phyloP scores from a whole-genome alignment of 441 rosid species.

The Populus hybrid region DNA sequence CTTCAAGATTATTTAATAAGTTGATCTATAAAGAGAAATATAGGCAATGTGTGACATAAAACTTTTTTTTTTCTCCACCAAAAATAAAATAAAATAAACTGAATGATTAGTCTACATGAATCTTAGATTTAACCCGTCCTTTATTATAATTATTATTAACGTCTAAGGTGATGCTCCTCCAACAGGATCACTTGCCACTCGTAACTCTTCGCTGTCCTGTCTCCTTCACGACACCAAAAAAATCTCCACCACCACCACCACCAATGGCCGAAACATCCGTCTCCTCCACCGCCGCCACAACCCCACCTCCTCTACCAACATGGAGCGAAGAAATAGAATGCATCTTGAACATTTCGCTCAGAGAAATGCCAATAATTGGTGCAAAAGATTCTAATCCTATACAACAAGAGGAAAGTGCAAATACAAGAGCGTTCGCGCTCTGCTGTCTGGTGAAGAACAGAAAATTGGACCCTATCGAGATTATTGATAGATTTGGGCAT shows the following conservation, averaged over 20 bases:
- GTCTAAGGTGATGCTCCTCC: conserved; percentile 33
- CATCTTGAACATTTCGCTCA: conserved; percentile 51
- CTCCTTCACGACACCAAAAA: too few relatives aligned
- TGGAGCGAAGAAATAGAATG: conserved; percentile 55
- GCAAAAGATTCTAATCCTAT: background rate
- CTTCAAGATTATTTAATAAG: too few relatives aligned
- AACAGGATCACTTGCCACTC: too few relatives aligned
- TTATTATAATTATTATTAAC: too few relatives aligned
- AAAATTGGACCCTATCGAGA: conserved; percentile 50
- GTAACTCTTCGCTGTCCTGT: too few relatives aligned
- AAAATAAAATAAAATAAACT: too few relatives aligned
- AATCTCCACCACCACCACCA: background rate
- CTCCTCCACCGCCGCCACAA: background rate
- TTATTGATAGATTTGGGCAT: conserved; percentile 81
- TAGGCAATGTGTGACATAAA: too few relatives aligned
- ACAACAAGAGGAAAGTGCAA: conserved; percentile 4
- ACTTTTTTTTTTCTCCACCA: too few relatives aligned
- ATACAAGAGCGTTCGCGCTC: conserved; percentile 36
- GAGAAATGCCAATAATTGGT: conserved; percentile 54
- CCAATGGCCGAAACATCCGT: conserved; percentile 38
- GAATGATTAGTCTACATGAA: too few relatives aligned
- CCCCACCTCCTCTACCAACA: conserved; percentile 22
- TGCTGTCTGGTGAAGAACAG: conserved; percentile 64
- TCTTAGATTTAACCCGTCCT: too few relatives aligned
- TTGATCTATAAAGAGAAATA: too few relatives aligned